phyloP scores from a whole-genome alignment of 371 early-diverging fungal species.

The Capillidium rhysosporum region DNA sequence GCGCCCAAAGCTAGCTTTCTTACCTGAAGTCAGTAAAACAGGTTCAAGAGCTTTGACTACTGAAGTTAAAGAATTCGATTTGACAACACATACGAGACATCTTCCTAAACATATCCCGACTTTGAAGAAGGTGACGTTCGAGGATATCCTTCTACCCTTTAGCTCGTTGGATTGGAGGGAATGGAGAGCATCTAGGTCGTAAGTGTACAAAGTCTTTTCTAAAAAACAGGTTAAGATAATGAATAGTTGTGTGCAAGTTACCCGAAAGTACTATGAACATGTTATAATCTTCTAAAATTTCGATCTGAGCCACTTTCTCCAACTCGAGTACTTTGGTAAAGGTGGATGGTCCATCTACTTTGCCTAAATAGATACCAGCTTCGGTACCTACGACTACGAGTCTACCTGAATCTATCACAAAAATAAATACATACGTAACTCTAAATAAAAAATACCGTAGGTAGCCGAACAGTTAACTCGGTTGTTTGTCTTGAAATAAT shows the following conservation, averaged over 20 bases:
- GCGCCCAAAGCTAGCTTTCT: conserved; percentile 19
- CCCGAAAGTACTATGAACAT: conserved; percentile 57
- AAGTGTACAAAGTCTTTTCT: conserved; percentile 59
- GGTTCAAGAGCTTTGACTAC: conserved; percentile 58
- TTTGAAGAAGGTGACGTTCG: conserved; percentile 65
- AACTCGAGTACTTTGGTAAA: conserved; percentile 36
- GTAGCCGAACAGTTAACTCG: conserved; percentile 51
- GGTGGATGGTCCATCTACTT: conserved; percentile 10
- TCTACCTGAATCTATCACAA: conserved; percentile 25
- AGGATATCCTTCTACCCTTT: conserved; percentile 41
- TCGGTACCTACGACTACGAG: conserved; percentile 69
- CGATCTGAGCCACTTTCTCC: conserved; percentile 69
- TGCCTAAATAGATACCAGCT: conserved; percentile 47
- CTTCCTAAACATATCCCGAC: conserved; percentile 47
- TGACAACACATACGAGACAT: conserved; percentile 55
- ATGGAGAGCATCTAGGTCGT: conserved; percentile 42
- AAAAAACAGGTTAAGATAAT: background rate
- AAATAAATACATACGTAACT: background rate
- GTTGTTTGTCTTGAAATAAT: conserved; percentile 23
- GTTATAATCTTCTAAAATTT: conserved; percentile 49
- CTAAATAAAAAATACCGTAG: conserved; percentile 17
- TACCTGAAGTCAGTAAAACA: conserved; percentile 27
- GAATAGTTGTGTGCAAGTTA: conserved; percentile 7
- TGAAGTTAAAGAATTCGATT: conserved; percentile 34
- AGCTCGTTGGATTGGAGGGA: conserved; percentile 18